Conservation (phyloP, 805 yeast genomes). For the Candida patagonica region DNA sequence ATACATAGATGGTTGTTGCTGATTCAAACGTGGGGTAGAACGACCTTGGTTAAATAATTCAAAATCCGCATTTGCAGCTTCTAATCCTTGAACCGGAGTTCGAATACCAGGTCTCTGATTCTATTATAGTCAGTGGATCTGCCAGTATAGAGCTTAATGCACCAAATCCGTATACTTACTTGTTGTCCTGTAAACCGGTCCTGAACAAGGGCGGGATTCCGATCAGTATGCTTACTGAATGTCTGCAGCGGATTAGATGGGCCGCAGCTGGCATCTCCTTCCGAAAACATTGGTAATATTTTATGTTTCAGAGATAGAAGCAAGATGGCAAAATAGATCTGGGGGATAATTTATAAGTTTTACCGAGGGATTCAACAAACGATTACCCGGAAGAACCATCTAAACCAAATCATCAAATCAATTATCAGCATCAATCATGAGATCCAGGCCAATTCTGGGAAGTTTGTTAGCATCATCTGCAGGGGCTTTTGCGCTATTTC, state of each 20-base stretch:
- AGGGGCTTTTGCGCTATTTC: slow-evolving; percentile 7
- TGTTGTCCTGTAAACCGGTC: slow-evolving; percentile 12
- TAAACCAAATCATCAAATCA: too few species aligned
- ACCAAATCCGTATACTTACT: slow-evolving; percentile 6
- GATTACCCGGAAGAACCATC: not conserved
- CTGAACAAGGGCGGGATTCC: slow-evolving; percentile 13
- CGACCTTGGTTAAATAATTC: not conserved
- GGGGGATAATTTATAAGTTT: not conserved
- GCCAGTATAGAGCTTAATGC: not conserved
- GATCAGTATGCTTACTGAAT: slow-evolving; percentile 20
- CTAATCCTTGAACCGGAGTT: not conserved
- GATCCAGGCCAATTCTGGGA: not conserved
- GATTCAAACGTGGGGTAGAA: not conserved
- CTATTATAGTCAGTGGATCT: not conserved
- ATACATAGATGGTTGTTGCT: not conserved
- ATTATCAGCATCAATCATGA: not conserved
- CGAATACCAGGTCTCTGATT: not conserved
- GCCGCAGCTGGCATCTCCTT: slow-evolving; percentile 18
- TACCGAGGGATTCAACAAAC: not conserved
- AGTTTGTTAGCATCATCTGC: slow-evolving; percentile 5
- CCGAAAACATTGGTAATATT: slow-evolving; percentile 1
- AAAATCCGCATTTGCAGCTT: not conserved
- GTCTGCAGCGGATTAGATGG: slow-evolving; percentile 24
- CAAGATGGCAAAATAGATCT: not conserved
- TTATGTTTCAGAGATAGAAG: not conserved